Percentiles rank a stretch among this genome's conserved stretches.
Conservation (phyloP, 805 yeast species). For the Kluyveromyces dobzhanskii region DNA sequence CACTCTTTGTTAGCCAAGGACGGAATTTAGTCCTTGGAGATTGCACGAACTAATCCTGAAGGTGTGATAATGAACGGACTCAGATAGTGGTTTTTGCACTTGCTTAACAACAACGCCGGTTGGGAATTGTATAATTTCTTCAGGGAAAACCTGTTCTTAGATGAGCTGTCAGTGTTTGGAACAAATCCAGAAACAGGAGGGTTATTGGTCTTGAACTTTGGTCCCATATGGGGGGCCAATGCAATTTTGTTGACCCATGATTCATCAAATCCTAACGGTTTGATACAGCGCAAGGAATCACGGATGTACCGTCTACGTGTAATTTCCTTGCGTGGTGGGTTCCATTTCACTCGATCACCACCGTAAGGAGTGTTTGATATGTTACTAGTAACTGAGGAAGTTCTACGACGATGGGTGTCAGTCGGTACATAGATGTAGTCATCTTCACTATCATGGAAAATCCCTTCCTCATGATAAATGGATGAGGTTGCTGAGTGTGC, state of each 20-base stretch:
- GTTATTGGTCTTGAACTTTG: conserved; percentile 19
- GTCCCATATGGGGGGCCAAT: conserved; percentile 25
- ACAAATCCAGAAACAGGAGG: conserved; percentile 15
- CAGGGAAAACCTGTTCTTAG: conserved; percentile 1
- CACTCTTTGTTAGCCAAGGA: no score
- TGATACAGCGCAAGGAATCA: conserved; percentile 50
- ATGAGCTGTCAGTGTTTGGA: conserved; percentile 3
- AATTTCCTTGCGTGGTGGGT: conserved; percentile 33
- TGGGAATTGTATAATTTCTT: conserved; percentile 4
- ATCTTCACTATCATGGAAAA: conserved; percentile 20
- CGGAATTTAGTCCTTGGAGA: background rate
- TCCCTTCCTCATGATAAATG: conserved; percentile 22
- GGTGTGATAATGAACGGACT: conserved; percentile 25
- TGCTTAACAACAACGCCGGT: conserved; percentile 9
- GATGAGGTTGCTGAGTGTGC: conserved; percentile 10
- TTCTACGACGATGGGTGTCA: conserved; percentile 10
- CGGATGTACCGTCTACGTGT: conserved; percentile 36
- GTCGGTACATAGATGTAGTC: conserved; percentile 17
- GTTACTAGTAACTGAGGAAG: conserved; percentile 20
- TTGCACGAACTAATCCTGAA: conserved; percentile 17
- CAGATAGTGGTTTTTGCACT: conserved; percentile 24
- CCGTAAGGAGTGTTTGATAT: conserved; percentile 18
- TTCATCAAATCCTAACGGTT: conserved; percentile 43
- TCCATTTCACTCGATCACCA: conserved; percentile 37
- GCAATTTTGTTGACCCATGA: conserved; percentile 44